Evolutionary conservation across 2,329 filamentous ascomycete genomes (phyloP).

Genomic region (Neonectria neomacrospora): DNA sequence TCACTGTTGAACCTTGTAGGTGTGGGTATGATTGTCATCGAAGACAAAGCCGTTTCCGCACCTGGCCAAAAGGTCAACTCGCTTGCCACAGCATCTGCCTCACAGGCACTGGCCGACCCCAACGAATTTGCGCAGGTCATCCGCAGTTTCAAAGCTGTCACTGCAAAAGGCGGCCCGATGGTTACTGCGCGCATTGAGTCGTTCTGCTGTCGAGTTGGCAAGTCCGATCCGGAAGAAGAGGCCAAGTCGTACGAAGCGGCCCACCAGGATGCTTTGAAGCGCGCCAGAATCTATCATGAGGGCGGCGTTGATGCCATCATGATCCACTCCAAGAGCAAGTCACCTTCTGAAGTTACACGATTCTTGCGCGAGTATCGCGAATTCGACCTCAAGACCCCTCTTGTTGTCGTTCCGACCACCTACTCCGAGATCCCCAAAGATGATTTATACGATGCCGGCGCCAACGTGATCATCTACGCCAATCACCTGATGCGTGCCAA

Average conservation of each 20-base stretch:
- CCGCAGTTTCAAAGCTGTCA: not conserved
- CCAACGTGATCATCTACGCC: conserved; percentile 26
- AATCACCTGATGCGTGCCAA: conserved; percentile 25
- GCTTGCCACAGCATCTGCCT: conserved; percentile 21
- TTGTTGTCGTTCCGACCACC: not conserved
- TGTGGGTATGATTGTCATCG: conserved; percentile 25
- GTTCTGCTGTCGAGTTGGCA: not conserved
- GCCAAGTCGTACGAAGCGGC: conserved; percentile 2
- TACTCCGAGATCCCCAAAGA: conserved; percentile 12
- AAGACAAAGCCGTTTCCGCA: conserved; percentile 26
- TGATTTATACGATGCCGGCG: conserved; percentile 19
- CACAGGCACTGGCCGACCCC: conserved; percentile 20
- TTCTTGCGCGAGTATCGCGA: conserved; percentile 23
- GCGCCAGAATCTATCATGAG: conserved; percentile 22
- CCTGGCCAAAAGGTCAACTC: conserved; percentile 27
- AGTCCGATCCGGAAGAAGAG: not conserved
- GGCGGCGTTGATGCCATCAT: conserved; percentile 26
- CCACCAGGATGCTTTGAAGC: conserved; percentile 14
- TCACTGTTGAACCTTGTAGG: conserved; percentile 21
- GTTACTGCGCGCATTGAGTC: conserved; percentile 1
- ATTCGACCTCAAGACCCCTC: conserved; percentile 1
- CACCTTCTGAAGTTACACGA: conserved; percentile 13
- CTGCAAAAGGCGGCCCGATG: conserved; percentile 1
- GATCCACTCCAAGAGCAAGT: conserved; percentile 28
- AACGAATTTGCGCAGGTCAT: conserved; percentile 18